Evolutionary conservation across 176 grass and related monocot genomes (phyloP), one percentile per base, ranked within the genome.

Genomic region (Hyparrhenia diplandra): DNA sequence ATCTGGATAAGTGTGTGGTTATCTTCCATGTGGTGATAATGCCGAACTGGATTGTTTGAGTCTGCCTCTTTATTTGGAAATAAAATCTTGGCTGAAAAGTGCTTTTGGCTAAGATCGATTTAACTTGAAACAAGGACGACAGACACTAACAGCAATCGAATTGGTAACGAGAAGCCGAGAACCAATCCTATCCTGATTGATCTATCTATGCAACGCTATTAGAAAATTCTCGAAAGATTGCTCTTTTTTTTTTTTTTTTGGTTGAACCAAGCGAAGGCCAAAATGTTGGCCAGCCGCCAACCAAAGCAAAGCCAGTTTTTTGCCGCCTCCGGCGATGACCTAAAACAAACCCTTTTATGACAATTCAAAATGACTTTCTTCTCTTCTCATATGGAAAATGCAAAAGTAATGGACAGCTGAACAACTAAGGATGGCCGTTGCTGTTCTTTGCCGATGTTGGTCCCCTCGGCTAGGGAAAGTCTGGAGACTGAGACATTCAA

Each of bases 81-180:
- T 12, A 45, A 45, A 14, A 45, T 45, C 11, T 45, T 14, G 3
- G 42, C 42, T 45, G 42, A 45, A 14, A 13, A 69, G 12, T 30
- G 41, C 43, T 17, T 18, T 34, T 85, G 59, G 68, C 46, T 75
- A 75, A 60, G 59, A 67, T 46, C 74, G 46, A 59, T 36, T 37
- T 68, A 62, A 39, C 3, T 67, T 17, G 10, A 21, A 40, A 69
- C 39, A 82, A 41, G 6, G 78, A 46, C 43, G n/a, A n/a, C n/a
- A n/a, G n/a, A n/a, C 79, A 41, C 5, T 42, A 42, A 25, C 18
- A 77, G 10, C 31, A 25, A 71, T 3, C 17, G 25, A 67, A 34
- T 28, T 29, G 51, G 81, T 47, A 52, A 47, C 2, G 29, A 76
- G 29, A 61, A 18, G 28, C 71, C 42, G 41, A 43, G 12, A 43